These are phyloP conservation scores for Syncephalastrum sp. DNA, from an alignment of 371 early-diverging fungal species.

Conservation along the genomic window DNA sequence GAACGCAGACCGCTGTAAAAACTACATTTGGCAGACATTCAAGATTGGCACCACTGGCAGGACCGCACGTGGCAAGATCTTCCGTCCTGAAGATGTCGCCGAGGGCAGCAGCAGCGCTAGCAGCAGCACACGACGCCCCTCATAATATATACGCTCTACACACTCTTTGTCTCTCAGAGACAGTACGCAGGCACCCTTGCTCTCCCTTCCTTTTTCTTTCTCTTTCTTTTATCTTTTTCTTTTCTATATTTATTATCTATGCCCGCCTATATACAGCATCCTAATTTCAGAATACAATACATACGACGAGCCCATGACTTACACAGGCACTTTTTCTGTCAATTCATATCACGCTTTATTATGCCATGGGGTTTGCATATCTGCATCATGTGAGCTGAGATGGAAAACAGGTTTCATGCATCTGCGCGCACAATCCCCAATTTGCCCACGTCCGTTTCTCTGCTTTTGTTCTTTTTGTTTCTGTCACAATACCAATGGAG, in stretches of 20 bases:
- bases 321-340: too few relatives aligned
- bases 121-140: slow-evolving; percentile 2
- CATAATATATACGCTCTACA: neutral
- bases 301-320: too few relatives aligned
- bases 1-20: slow-evolving; percentile 69
- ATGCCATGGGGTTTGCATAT: too few relatives aligned
- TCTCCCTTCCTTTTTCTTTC: neutral
- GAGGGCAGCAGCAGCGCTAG: slow-evolving; percentile 2
- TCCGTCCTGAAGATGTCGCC: slow-evolving; percentile 19
- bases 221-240: neutral
- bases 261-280: slow-evolving; percentile 1
- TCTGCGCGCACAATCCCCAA: too few relatives aligned
- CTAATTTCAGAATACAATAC: too few relatives aligned
- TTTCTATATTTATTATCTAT: neutral
- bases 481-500: neutral
- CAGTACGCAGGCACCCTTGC: too few relatives aligned
- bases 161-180: too few relatives aligned
- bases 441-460: too few relatives aligned
- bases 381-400: too few relatives aligned
- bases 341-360: too few relatives aligned
- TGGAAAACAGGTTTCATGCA: too few relatives aligned
- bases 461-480: too few relatives aligned
- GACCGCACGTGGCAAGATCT: slow-evolving; percentile 25
- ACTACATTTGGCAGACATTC: slow-evolving; percentile 71
- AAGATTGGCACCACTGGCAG: slow-evolving; percentile 24